Evolutionary conservation across 305 asterid genomes (phyloP).

Genomic region (Coffea humblotiana): DNA sequence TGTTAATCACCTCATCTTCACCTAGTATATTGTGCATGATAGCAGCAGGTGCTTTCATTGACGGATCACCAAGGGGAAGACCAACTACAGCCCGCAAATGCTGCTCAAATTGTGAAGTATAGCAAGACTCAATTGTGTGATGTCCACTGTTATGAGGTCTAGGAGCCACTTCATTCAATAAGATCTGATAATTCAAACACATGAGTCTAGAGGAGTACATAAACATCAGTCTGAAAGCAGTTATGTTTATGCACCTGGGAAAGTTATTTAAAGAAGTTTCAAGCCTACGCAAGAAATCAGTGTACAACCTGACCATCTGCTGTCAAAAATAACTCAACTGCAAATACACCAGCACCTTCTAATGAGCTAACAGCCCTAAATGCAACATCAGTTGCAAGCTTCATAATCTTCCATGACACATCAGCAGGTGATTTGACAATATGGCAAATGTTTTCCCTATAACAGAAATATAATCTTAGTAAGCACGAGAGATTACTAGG

Average conservation of each 20-base stretch:
- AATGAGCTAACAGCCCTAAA: conserved; percentile 73
- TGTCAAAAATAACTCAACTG: conserved; percentile 90
- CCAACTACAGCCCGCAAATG: conserved; percentile 94
- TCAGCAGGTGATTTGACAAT: conserved; percentile 92
- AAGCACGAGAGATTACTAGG: conserved; percentile 8
- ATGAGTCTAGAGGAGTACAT: neutral
- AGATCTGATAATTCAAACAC: conserved; percentile 44
- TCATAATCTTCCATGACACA: conserved; percentile 62
- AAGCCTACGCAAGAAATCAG: conserved; percentile 15
- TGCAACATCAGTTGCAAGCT: conserved; percentile 86
- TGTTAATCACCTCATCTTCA: conserved; percentile 69
- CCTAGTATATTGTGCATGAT: conserved; percentile 91
- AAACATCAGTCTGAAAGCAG: neutral
- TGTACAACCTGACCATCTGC: conserved; percentile 76
- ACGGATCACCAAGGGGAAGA: conserved; percentile 95
- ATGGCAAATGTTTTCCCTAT: conserved; percentile 92
- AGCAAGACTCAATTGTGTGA: conserved; percentile 88
- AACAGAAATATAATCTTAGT: neutral
- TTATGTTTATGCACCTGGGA: neutral
- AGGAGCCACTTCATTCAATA: conserved; percentile 95
- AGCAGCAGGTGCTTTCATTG: conserved; percentile 84
- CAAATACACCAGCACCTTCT: conserved; percentile 96
- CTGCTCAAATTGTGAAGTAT: conserved; percentile 92
- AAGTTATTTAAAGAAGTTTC: neutral
- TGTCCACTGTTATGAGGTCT: conserved; percentile 99